These are phyloP conservation scores for Podospora didyma DNA, from an alignment of 495 filamentous ascomycete genomes.

Conservation along the genomic window DNA sequence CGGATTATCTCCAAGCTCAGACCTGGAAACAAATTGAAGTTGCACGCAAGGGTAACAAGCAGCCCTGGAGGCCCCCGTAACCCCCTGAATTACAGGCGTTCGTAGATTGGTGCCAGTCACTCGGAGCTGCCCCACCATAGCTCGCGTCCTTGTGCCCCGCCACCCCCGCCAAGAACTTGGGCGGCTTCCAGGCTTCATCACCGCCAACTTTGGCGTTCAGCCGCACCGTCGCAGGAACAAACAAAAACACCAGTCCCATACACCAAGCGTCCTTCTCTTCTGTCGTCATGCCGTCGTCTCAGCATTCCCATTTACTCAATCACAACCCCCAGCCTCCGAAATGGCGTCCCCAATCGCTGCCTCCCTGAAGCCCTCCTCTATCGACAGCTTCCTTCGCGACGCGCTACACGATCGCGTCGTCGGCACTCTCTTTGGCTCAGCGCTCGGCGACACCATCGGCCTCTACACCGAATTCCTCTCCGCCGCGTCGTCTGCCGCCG, in stretches of 20 bases:
- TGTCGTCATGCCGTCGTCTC: too few species aligned
- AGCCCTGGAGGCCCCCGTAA: too few species aligned
- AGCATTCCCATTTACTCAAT: too few species aligned
- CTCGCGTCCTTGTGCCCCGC: too few species aligned
- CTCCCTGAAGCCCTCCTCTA: neutral
- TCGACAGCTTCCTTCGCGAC: conserved; percentile 13
- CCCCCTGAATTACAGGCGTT: too few species aligned
- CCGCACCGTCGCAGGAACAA: neutral
- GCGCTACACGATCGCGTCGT: conserved; percentile 31
- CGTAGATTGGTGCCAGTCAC: too few species aligned
- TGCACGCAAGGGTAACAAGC: too few species aligned
- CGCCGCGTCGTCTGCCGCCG: conserved; percentile 13
- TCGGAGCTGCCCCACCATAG: too few species aligned
- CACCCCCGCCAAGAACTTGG: neutral
- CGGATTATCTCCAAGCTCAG: too few species aligned
- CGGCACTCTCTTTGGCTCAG: conserved; percentile 41
- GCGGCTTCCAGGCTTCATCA: neutral
- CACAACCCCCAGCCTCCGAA: neutral
- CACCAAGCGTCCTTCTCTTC: neutral
- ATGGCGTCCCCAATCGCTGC: conserved; percentile 1
- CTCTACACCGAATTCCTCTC: conserved; percentile 47
- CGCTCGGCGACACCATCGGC: conserved; percentile 46
- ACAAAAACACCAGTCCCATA: neutral
- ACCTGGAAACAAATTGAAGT: too few species aligned
- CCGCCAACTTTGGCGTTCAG: neutral